Base-by-base conservation (phyloP, 2,329 filamentous ascomycete species). In the Fusarium neocosmosporiellum region DNA sequence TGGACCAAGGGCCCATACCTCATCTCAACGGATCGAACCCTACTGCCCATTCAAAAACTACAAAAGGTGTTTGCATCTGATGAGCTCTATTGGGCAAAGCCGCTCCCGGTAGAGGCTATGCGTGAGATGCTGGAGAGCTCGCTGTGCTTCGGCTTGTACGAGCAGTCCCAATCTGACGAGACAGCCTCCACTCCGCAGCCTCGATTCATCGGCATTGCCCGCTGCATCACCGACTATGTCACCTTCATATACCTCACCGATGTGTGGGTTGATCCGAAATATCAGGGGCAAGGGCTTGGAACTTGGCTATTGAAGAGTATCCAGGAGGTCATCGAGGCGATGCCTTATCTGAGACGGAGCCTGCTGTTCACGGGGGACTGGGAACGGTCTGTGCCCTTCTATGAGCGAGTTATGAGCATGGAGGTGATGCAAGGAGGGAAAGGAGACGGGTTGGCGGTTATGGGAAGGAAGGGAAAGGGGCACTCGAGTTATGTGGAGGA, bases 211-310 rank as follows among this genome's bases (percentile, higher is more conserved):
- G 79, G 79, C 29, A 69, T 80, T 36, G 70, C 73, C 8, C 73
- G 91, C 24, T 78, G 91, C n/a, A 81, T 92, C 58, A 93, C 91
- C 2, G 91, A 93, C 78, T 85, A 86, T 70, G 83, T 87, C 22
- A 91, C 90, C 0, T 89, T 92, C 73, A 88, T 86, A 10, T 93
- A 91, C 50, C 60, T 80, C 27, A 90, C 90, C 2, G 91, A 92
- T 72, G 87, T 92, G 5, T 92, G 89, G 77, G 82, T 92, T 13
- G 77, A 87, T 2, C 82, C 85, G 0, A 82, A 84, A 37, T 86
- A 88, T 70, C 88, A 89, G 76, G 84, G 86, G 2, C 80, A 84
- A 11, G 89, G 91, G 0, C 81, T 93, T 1, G 90, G 88, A 2
- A 84, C 81, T 34, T 92, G 89, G 88, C 77, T 92, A 71, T 84